A percentile compares a stretch with the other conserved stretches of the same genome.
Evolutionary conservation across 257 asterid genomes (phyloP).

Genomic region (Gardenia jasminoides): DNA sequence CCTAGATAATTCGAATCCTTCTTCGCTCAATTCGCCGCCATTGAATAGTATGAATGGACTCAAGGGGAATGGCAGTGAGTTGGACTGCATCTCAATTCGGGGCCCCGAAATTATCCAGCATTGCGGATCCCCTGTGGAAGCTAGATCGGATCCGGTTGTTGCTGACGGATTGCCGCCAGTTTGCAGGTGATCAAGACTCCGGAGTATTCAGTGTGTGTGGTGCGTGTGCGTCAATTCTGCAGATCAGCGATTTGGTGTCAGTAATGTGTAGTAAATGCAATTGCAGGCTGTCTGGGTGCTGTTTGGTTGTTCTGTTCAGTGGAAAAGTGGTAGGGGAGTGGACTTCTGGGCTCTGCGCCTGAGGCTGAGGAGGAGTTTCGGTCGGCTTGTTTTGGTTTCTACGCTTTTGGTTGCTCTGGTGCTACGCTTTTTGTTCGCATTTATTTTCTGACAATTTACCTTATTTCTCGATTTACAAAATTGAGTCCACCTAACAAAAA

Average conservation of each 20-base stretch:
- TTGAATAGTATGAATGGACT: conserved; percentile 72
- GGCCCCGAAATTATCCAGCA: conserved; percentile 19
- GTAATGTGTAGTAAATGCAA: not conserved
- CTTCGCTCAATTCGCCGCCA: conserved; percentile 73
- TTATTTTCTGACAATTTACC: too few species aligned
- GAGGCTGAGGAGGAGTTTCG: too few species aligned
- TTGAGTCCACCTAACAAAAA: too few species aligned
- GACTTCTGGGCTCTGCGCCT: too few species aligned
- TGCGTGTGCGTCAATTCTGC: conserved; percentile 1
- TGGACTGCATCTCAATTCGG: conserved; percentile 88
- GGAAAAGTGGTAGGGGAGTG: too few species aligned
- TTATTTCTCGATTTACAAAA: too few species aligned
- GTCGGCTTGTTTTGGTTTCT: too few species aligned
- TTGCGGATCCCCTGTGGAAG: conserved; percentile 10
- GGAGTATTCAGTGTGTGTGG: not conserved
- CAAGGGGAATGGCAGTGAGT: conserved; percentile 71
- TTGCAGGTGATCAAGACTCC: not conserved
- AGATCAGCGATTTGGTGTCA: not conserved
- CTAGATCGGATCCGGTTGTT: conserved; percentile 22
- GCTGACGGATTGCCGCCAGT: not conserved
- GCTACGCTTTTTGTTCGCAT: too few species aligned
- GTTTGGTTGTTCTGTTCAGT: too few species aligned
- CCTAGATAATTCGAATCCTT: conserved; percentile 89
- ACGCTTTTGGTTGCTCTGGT: too few species aligned
- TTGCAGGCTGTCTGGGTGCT: not conserved